Evolutionary conservation across 257 asterid species (phyloP).

Genomic region (Plantago major): DNA sequence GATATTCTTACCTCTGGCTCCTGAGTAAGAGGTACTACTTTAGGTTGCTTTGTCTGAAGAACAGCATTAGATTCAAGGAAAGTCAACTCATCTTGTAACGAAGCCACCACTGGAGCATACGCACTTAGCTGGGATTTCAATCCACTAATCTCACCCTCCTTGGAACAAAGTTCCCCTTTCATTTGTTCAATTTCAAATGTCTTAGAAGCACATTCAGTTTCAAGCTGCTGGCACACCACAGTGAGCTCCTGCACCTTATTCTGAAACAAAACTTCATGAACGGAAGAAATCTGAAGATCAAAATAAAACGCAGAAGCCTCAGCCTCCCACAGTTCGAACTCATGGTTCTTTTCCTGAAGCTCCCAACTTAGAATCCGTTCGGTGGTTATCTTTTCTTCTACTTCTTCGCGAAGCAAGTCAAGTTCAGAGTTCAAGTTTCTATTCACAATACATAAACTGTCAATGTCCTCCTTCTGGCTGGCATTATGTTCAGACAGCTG

Average conservation of each 20-base stretch:
- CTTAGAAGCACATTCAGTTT: constrained; percentile 41
- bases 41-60: constrained; percentile 37
- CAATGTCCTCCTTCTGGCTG: constrained; percentile 48
- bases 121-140: constrained; percentile 52
- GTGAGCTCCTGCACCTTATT: constrained; percentile 72
- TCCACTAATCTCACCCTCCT: constrained; percentile 58
- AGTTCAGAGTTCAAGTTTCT: constrained; percentile 49
- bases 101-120: constrained; percentile 56
- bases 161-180: constrained; percentile 44
- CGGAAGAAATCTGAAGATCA: constrained; percentile 78
- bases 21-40: constrained; percentile 25
- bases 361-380: constrained; percentile 54
- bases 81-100: constrained; percentile 59
- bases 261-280: constrained; percentile 56
- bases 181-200: constrained; percentile 49
- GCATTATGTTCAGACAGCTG: constrained; percentile 46
- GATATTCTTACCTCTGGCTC: constrained; percentile 52
- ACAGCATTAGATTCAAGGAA: constrained; percentile 60
- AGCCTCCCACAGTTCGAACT: constrained; percentile 73
- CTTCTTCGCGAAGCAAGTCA: constrained; percentile 46
- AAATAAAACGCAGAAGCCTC: constrained; percentile 77
- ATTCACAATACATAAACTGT: constrained; percentile 46
- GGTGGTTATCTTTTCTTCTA: constrained; percentile 46
- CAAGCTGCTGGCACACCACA: constrained; percentile 49
- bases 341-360: constrained; percentile 52